Percentiles rank a stretch among this genome's conserved stretches.
phyloP scores from a whole-genome alignment of 441 rosid species.

The Francoa sonchifolia region DNA sequence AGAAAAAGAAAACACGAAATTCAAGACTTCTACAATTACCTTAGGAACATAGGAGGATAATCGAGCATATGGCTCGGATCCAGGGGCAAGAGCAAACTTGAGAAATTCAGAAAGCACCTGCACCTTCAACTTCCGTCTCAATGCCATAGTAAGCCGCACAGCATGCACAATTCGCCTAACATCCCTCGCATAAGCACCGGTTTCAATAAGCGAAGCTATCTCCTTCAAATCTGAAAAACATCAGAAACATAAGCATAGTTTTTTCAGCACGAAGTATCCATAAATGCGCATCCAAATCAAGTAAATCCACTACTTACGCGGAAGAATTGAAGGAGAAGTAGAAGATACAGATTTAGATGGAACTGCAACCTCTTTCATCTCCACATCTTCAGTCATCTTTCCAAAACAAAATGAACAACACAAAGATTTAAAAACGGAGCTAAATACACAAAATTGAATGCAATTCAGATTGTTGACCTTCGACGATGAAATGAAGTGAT shows the following conservation, averaged over 20 bases:
- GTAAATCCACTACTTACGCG: slow-evolving; percentile 19
- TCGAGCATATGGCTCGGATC: not conserved
- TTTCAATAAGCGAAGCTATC: slow-evolving; percentile 1
- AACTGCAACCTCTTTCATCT: slow-evolving; percentile 36
- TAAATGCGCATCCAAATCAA: not conserved
- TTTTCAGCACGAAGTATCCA: too few relatives aligned
- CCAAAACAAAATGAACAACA: too few relatives aligned
- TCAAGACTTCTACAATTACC: not conserved
- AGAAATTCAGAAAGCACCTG: not conserved
- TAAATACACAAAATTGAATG: too few relatives aligned
- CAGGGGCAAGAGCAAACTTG: not conserved
- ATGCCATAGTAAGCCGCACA: not conserved
- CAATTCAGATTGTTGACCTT: too few relatives aligned
- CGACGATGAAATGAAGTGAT: too few relatives aligned
- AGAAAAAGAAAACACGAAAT: not conserved
- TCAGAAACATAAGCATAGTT: slow-evolving; percentile 8
- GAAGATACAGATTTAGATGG: slow-evolving; percentile 36
- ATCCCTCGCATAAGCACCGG: slow-evolving; percentile 1
- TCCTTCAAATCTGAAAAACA: not conserved
- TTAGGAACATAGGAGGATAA: slow-evolving; percentile 2
- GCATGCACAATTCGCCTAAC: not conserved
- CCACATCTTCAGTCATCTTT: slow-evolving; percentile 61
- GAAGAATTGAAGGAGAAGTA: slow-evolving; percentile 29
- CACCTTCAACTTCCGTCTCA: not conserved
- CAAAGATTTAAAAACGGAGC: too few relatives aligned